Conservation (phyloP, 805 yeast species). For the Priceomyces medius region DNA sequence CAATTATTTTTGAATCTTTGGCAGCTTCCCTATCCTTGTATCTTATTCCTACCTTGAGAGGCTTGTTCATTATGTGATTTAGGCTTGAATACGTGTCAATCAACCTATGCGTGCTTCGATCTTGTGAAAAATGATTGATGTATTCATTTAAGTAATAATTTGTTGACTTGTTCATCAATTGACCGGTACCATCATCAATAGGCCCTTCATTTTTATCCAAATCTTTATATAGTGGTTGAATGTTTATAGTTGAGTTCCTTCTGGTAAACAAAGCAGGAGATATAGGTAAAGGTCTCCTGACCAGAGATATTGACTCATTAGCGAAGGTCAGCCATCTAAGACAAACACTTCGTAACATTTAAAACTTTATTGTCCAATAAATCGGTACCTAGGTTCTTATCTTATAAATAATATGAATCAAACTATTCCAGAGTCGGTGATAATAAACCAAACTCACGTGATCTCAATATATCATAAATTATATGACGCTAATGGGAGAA, state of each 20-base stretch:
- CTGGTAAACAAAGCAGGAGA: neutral
- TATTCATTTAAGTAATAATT: slow-evolving; percentile 11
- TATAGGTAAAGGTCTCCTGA: neutral
- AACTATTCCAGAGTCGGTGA: neutral
- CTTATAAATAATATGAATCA: neutral
- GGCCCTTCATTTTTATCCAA: neutral
- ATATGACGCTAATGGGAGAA: too few relatives aligned
- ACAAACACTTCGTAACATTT: neutral
- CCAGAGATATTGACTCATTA: neutral
- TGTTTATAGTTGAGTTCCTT: neutral
- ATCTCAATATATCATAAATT: too few relatives aligned
- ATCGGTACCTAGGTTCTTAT: neutral
- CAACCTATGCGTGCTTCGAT: slow-evolving; percentile 13
- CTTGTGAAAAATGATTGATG: slow-evolving; percentile 19
- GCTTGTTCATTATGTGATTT: slow-evolving; percentile 3
- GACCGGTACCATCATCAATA: neutral
- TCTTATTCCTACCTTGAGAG: slow-evolving; percentile 31
- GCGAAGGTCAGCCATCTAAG: neutral
- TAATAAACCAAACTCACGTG: too few relatives aligned
- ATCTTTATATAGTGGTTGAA: neutral
- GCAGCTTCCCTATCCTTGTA: slow-evolving; percentile 26
- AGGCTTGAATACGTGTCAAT: slow-evolving; percentile 6
- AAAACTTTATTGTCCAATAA: too few relatives aligned
- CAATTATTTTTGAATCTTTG: slow-evolving; percentile 29
- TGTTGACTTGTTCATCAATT: neutral